These are phyloP conservation scores for Trametes villosa DNA, from an alignment of 768 basidiomycete genomes.

Conservation along the genomic window DNA sequence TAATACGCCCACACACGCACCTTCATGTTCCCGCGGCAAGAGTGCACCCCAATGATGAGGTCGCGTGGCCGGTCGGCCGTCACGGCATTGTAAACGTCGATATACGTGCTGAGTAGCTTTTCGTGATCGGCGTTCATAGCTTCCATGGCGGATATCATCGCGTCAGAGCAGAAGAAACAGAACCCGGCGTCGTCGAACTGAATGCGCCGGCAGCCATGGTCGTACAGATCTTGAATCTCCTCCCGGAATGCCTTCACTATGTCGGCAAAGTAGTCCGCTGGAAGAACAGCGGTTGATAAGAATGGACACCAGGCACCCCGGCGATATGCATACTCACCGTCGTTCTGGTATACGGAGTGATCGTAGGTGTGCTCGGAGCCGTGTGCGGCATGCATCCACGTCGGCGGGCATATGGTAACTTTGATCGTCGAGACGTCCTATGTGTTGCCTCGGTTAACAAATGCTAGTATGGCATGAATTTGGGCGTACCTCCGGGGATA, in stretches of 20 bases:
- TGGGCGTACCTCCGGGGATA: constrained; percentile 53
- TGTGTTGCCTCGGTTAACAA: neutral
- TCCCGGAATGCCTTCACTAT: constrained; percentile 49
- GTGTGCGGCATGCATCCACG: constrained; percentile 73
- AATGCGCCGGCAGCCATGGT: constrained; percentile 45
- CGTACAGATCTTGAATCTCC: constrained; percentile 49
- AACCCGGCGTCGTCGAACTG: constrained; percentile 53
- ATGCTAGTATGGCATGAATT: neutral
- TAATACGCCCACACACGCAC: constrained; percentile 17
- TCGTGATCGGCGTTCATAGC: constrained; percentile 62
- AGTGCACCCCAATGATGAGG: constrained; percentile 57
- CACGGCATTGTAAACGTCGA: constrained; percentile 63
- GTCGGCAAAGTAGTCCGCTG: constrained; percentile 51
- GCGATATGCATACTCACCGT: constrained; percentile 44
- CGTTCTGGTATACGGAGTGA: constrained; percentile 58
- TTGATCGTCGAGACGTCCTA: constrained; percentile 70
- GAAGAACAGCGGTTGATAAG: neutral
- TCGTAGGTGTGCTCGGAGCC: constrained; percentile 61
- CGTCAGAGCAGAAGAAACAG: constrained; percentile 66
- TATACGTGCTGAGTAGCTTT: constrained; percentile 62
- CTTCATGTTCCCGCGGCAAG: constrained; percentile 53
- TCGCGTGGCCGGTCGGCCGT: constrained; percentile 54
- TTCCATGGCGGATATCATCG: constrained; percentile 56
- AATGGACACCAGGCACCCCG: neutral
- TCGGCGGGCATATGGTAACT: constrained; percentile 68